Conservation (phyloP, 2,329 filamentous ascomycete genomes). For the Capronia coronata region DNA sequence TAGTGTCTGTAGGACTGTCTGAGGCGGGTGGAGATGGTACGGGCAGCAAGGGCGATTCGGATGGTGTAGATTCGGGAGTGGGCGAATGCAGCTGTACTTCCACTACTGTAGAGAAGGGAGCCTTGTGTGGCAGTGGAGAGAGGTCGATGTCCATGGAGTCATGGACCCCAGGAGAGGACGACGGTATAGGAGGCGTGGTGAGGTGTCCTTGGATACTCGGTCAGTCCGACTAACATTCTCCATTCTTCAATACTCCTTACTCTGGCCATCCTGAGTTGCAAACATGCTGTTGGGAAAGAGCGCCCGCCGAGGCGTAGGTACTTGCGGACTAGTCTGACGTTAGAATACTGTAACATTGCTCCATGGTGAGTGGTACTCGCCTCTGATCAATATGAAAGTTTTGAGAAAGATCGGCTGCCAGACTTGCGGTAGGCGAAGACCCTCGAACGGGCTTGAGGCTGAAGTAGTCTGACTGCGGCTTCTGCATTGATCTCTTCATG, state of each 20-base stretch:
- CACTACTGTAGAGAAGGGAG: constrained; percentile 48
- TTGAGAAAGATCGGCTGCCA: constrained; percentile 90
- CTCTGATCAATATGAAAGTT: constrained; percentile 96
- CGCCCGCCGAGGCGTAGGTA: constrained; percentile 75
- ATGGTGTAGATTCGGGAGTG: constrained; percentile 52
- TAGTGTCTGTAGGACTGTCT: constrained; percentile 35
- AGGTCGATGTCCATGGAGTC: constrained; percentile 76
- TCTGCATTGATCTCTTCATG: constrained; percentile 71
- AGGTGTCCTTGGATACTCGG: constrained; percentile 53
- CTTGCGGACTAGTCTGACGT: constrained; percentile 58
- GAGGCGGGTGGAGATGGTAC: constrained; percentile 36
- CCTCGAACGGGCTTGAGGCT: constrained; percentile 67
- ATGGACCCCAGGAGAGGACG: constrained; percentile 64
- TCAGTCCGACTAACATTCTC: constrained; percentile 12
- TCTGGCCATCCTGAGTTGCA: constrained; percentile 50
- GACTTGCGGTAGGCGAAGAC: constrained; percentile 82
- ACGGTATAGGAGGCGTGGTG: constrained; percentile 76
- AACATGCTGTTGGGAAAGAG: constrained; percentile 72
- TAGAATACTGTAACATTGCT: constrained; percentile 1
- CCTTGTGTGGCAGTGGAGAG: constrained; percentile 86
- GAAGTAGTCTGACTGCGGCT: constrained; percentile 69
- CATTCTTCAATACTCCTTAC: constrained; percentile 43
- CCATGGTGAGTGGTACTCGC: constrained; percentile 44
- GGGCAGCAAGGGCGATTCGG: constrained; percentile 38
- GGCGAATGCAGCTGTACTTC: constrained; percentile 67